Base-by-base conservation (phyloP, 176 grass and related monocot species). In the Avena sativa region DNA sequence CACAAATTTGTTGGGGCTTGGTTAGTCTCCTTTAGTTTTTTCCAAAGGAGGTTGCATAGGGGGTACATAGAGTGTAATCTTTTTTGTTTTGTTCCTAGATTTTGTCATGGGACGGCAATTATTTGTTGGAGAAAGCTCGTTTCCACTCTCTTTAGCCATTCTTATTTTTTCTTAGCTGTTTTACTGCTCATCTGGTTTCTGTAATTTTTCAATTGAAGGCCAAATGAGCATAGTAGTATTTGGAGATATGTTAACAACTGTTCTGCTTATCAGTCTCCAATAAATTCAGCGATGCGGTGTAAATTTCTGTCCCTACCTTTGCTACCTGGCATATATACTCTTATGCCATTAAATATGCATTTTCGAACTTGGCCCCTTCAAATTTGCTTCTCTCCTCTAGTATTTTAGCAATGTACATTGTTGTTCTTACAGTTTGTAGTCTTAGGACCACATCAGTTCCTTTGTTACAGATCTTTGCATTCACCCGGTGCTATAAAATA, bases 181-280 rank as follows among this genome's bases (percentile, higher is more conserved):
- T 91, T 76, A 87, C 82, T 91, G 92, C 92, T 99, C 97, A 89
- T 94, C 83, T 98, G 97, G 92, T 99, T 90, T 94, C 90, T 97
- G 92, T 99, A 99, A 99, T 96, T 99, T 99, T 96, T 94, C 88
- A 92, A 86, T 92, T 91, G 82, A 97, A 93, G 85, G 85, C 91
- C 94, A 94, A 88, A 88, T 93, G 97, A 94, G 92, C 86, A 89
- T 79, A 84, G 52, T 91, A 90, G 90, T 83, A 89, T 89, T 66
- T 65, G 86, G 90, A 86, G 86, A 73, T 75, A 81, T 86, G 46
- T 48, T 48, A 48, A 20, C 52, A 55, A 88, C 53, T 88, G 82
- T 78, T 78, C 53, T 78, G 78, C 46, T 6, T 78, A 57, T 77
- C 47, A 3, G 56, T 89, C 90, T 88, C 79, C 83, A 83, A 86